phyloP scores from a whole-genome alignment of 805 yeast species.

The Saccharomycopsis olivae region DNA sequence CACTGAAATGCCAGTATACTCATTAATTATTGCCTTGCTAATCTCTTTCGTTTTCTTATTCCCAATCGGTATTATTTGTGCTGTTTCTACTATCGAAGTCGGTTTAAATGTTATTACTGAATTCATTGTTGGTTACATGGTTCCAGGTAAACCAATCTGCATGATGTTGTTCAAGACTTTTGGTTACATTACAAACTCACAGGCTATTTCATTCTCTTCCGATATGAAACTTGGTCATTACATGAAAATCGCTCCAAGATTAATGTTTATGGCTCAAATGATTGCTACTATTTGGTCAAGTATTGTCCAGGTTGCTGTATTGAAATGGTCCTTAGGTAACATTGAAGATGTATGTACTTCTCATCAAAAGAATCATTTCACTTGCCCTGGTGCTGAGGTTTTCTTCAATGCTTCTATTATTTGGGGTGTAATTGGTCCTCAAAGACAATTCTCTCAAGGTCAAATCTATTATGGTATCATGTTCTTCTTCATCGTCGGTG shows the following conservation, averaged over 20 bases:
- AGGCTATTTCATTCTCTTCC: conserved; percentile 39
- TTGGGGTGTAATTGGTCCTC: conserved; percentile 47
- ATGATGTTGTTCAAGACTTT: conserved; percentile 39
- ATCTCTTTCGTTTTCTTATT: conserved; percentile 39
- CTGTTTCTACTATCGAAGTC: conserved; percentile 37
- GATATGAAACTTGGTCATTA: conserved; percentile 50
- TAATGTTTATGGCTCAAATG: conserved; percentile 42
- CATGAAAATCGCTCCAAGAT: conserved; percentile 44
- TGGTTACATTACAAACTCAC: conserved; percentile 45
- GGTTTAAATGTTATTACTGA: conserved; percentile 44
- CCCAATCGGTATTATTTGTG: conserved; percentile 37
- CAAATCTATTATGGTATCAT: conserved; percentile 44
- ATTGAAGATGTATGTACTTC: conserved; percentile 32
- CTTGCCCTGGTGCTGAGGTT: conserved; percentile 34
- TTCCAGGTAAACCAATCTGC: conserved; percentile 45
- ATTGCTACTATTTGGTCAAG: conserved; percentile 33
- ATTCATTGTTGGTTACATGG: conserved; percentile 43
- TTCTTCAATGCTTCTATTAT: conserved; percentile 39
- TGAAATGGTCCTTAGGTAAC: conserved; percentile 29
- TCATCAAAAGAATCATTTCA: conserved; percentile 33
- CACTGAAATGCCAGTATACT: conserved; percentile 47
- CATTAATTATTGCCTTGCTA: conserved; percentile 40
- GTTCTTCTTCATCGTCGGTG: conserved; percentile 47
- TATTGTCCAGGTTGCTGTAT: conserved; percentile 27
- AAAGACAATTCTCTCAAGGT: conserved; percentile 44